Conservation (phyloP, 306 rosid genomes). For the Quercus bicolor region DNA sequence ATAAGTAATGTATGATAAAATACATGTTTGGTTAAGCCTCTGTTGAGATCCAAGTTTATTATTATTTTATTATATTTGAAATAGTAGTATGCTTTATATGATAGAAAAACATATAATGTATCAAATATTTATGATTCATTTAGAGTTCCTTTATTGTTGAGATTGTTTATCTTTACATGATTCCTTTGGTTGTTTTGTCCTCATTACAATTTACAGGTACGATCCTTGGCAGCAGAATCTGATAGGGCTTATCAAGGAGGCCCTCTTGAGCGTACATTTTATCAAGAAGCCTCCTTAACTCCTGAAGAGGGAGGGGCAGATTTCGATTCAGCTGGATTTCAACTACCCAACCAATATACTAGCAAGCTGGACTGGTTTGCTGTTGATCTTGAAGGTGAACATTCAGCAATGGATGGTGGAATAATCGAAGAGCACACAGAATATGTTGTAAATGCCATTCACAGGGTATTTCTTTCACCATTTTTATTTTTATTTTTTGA, state of each 20-base stretch:
- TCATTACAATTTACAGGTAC: slow-evolving; percentile 44
- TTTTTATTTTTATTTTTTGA: slow-evolving; percentile 19
- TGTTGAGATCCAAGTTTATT: neutral
- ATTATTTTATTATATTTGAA: neutral
- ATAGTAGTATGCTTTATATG: neutral
- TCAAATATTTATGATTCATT: neutral
- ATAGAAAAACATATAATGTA: neutral
- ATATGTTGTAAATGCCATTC: slow-evolving; percentile 83
- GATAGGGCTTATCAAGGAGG: slow-evolving; percentile 89
- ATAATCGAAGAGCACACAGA: slow-evolving; percentile 86
- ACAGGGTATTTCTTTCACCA: slow-evolving; percentile 59
- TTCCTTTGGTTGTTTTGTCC: slow-evolving; percentile 24
- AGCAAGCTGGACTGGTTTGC: slow-evolving; percentile 91
- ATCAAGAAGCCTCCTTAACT: slow-evolving; percentile 63
- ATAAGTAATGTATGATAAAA: neutral
- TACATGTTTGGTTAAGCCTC: neutral
- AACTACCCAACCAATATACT: slow-evolving; percentile 57
- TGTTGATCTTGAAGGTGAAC: slow-evolving; percentile 97
- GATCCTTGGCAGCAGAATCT: slow-evolving; percentile 95
- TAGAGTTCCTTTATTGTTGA: slow-evolving; percentile 8
- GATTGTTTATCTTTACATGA: slow-evolving; percentile 4
- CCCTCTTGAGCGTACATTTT: slow-evolving; percentile 70
- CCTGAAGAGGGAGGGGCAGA: slow-evolving; percentile 57
- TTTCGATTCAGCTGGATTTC: slow-evolving; percentile 36
- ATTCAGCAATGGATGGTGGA: slow-evolving; percentile 97